phyloP scores from a whole-genome alignment of 371 early-diverging fungal genomes.

The Circinella umbellata region DNA sequence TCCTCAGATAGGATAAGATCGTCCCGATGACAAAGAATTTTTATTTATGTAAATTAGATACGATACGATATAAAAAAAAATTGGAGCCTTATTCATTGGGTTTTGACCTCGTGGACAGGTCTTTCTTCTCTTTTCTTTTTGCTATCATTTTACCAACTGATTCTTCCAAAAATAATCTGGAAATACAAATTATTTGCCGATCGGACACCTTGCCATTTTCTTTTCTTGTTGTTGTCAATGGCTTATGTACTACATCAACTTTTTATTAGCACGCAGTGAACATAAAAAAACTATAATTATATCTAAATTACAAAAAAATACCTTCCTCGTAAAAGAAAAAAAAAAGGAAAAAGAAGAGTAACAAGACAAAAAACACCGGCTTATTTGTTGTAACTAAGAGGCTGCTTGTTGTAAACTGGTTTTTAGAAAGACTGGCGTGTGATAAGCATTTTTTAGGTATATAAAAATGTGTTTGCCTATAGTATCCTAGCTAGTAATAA shows the following conservation, averaged over 20 bases:
- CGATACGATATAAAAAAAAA: not conserved
- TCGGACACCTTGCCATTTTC: too few relatives aligned
- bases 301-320: not conserved
- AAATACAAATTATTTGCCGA: not conserved
- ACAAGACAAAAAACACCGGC: too few relatives aligned
- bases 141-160: not conserved
- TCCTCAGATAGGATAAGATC: conserved; percentile 7
- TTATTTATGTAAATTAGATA: not conserved
- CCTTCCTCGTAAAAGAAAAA: too few relatives aligned
- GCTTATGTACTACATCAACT: too few relatives aligned
- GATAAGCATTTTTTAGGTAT: not conserved
- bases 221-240: too few relatives aligned
- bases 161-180: not conserved
- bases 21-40: not conserved
- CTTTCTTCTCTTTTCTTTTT: not conserved
- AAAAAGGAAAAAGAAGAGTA: too few relatives aligned
- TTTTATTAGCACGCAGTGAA: too few relatives aligned
- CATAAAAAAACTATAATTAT: not conserved
- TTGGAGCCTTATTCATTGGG: conserved; percentile 1
- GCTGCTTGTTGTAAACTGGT: too few relatives aligned
- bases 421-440: not conserved
- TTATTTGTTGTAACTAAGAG: too few relatives aligned
- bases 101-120: not conserved
- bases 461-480: not conserved
- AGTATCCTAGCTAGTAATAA: too few relatives aligned